Conservation (phyloP, 108 stramenopile genomes). For the Cyclotella kingstonii region DNA sequence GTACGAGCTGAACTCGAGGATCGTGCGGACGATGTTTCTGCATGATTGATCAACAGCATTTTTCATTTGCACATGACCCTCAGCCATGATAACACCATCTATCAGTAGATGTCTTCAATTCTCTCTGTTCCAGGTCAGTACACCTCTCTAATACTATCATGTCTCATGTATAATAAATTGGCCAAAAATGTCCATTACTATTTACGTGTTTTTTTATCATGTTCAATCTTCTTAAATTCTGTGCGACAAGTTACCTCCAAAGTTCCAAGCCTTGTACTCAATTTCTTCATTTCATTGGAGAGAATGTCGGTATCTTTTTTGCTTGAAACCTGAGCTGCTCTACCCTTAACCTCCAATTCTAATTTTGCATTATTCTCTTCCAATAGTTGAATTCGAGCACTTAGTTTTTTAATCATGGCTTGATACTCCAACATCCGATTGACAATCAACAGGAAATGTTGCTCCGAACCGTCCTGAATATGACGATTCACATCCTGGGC, state of each 20-base stretch:
- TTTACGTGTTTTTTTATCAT: constrained; percentile 10
- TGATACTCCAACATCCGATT: constrained; percentile 53
- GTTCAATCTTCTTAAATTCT: constrained; percentile 42
- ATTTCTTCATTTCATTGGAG: constrained; percentile 40
- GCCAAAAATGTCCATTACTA: too few species aligned
- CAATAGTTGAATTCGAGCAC: constrained; percentile 24
- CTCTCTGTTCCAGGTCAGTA: too few species aligned
- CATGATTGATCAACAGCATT: too few species aligned
- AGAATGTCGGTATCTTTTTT: constrained; percentile 33
- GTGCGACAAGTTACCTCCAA: constrained; percentile 45
- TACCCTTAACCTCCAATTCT: constrained; percentile 12
- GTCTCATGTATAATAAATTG: too few species aligned
- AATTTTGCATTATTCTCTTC: constrained; percentile 43
- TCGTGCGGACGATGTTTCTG: too few species aligned
- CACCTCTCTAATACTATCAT: too few species aligned
- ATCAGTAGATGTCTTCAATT: too few species aligned
- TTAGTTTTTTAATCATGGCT: constrained; percentile 42
- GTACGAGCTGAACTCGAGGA: too few species aligned
- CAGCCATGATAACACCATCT: too few species aligned
- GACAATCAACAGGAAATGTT: constrained; percentile 50
- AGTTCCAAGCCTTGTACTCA: constrained; percentile 32
- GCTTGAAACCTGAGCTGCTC: constrained; percentile 13
- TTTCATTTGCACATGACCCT: too few species aligned
- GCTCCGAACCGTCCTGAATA: constrained; percentile 36
- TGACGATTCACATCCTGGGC: constrained; percentile 52